Percentiles rank a stretch among this genome's conserved stretches.
Evolutionary conservation across 2,329 filamentous ascomycete genomes (phyloP).

Genomic region (Fusarium vanettenii): DNA sequence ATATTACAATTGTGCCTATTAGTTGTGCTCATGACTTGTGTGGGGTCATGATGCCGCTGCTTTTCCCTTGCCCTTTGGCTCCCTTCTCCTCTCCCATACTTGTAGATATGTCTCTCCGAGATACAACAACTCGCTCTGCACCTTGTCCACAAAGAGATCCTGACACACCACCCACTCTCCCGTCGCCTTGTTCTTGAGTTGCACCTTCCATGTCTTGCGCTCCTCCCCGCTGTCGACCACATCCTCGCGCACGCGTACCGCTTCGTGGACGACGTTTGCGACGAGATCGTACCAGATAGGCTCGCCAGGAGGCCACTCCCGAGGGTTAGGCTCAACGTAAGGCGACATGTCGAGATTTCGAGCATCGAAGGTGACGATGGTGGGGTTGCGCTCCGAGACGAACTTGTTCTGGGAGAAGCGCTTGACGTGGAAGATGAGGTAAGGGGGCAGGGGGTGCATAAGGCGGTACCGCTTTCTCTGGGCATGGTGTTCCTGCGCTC

Average conservation of each 20-base stretch:
- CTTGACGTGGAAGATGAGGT: constrained; percentile 94
- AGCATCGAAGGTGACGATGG: constrained; percentile 95
- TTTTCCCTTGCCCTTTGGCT: constrained; percentile 53
- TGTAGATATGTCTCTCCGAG: constrained; percentile 95
- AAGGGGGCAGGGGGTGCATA: constrained; percentile 90
- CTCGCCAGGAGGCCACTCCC: constrained; percentile 76
- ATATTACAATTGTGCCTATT: constrained; percentile 28
- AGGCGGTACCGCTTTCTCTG: constrained; percentile 91
- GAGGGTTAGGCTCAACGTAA: constrained; percentile 89
- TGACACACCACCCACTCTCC: constrained; percentile 94
- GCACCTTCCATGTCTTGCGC: constrained; percentile 91
- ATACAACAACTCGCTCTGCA: constrained; percentile 89
- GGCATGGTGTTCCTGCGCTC: constrained; percentile 87
- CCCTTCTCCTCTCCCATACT: constrained; percentile 89
- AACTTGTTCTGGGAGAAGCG: constrained; percentile 98
- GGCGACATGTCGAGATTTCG: constrained; percentile 85
- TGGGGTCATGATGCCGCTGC: constrained; percentile 26
- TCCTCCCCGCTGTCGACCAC: constrained; percentile 92
- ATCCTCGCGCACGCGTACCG: constrained; percentile 79
- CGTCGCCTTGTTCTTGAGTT: constrained; percentile 82
- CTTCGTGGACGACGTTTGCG: constrained; percentile 92
- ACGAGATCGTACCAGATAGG: constrained; percentile 96
- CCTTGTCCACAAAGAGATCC: constrained; percentile 91
- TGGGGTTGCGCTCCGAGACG: constrained; percentile 94
- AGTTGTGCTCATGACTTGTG: constrained; percentile 5